Conservation (phyloP, 2,329 filamentous ascomycete genomes). For the Tolypocladium ovalisporum region DNA sequence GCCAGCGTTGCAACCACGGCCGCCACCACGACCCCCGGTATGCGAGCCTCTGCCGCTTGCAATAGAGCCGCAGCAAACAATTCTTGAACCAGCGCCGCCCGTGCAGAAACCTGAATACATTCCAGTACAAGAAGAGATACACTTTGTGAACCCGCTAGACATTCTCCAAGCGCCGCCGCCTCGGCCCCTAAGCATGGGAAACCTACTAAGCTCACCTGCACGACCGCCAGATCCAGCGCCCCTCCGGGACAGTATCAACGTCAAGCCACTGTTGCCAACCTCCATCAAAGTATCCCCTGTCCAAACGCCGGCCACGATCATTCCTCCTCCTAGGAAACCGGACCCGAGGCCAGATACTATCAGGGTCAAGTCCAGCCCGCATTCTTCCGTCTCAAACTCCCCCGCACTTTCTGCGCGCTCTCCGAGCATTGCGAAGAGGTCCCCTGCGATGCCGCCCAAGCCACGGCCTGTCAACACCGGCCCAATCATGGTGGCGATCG, state of each 20-base stretch:
- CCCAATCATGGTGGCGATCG: constrained; percentile 56
- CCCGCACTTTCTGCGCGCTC: constrained; percentile 28
- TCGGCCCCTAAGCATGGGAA: constrained; percentile 13
- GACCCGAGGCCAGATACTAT: constrained; percentile 6
- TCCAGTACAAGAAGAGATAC: constrained; percentile 8
- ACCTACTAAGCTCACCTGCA: constrained; percentile 8
- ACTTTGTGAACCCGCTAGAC: constrained; percentile 27
- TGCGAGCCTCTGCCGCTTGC: constrained; percentile 1
- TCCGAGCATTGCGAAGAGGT: constrained; percentile 29
- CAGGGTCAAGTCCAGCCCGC: constrained; percentile 24
- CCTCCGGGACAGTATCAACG: constrained; percentile 2
- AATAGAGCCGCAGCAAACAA: constrained; percentile 1
- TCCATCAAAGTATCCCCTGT: constrained; percentile 4
- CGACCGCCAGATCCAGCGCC: constrained; percentile 5
- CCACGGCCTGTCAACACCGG: constrained; percentile 37
- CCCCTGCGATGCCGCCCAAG: constrained; percentile 29
- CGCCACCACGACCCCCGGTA: constrained; percentile 5
- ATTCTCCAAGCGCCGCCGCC: constrained; percentile 21
- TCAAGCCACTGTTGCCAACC: constrained; percentile 1
- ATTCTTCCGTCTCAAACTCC: constrained; percentile 28
- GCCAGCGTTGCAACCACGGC: constrained; percentile 6
- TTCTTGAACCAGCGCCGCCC: background rate
- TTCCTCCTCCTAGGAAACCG: constrained; percentile 3
- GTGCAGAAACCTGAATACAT: constrained; percentile 1
- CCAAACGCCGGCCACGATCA: constrained; percentile 6